Evolutionary conservation across 805 yeast species (phyloP).

Genomic region (Saccharomyces jurei): DNA sequence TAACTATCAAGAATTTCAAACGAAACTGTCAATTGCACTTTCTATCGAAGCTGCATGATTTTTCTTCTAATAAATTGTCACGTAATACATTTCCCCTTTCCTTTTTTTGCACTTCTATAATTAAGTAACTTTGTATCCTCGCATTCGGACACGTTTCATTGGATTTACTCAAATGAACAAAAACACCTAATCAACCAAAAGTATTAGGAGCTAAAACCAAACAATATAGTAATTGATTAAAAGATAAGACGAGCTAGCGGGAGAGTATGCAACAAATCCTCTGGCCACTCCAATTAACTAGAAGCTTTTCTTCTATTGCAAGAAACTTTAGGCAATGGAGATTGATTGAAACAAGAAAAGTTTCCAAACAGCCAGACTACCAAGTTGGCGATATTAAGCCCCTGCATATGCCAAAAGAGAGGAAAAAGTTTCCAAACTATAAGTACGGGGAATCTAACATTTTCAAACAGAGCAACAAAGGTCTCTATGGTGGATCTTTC

Average conservation of each 20-base stretch:
- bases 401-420: conserved; percentile 36
- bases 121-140: neutral
- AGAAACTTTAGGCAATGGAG: conserved; percentile 31
- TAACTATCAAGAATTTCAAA: neutral
- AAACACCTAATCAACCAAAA: neutral
- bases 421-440: conserved; percentile 50
- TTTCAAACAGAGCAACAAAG: conserved; percentile 79
- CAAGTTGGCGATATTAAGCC: conserved; percentile 50
- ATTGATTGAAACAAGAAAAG: conserved; percentile 40
- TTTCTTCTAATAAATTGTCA: neutral
- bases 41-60: neutral
- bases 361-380: conserved; percentile 37
- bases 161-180: neutral
- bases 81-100: neutral
- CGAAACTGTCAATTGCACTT: neutral
- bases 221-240: neutral
- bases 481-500: conserved; percentile 84
- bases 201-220: neutral
- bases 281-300: conserved; percentile 1
- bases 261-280: conserved; percentile 1
- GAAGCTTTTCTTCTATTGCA: conserved; percentile 17
- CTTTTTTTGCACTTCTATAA: neutral
- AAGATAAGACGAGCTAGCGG: neutral
- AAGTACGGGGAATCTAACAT: conserved; percentile 71
- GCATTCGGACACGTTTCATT: neutral